Evolutionary conservation across 2,329 filamentous ascomycete species (phyloP).

Genomic region (Fusarium lateritium): DNA sequence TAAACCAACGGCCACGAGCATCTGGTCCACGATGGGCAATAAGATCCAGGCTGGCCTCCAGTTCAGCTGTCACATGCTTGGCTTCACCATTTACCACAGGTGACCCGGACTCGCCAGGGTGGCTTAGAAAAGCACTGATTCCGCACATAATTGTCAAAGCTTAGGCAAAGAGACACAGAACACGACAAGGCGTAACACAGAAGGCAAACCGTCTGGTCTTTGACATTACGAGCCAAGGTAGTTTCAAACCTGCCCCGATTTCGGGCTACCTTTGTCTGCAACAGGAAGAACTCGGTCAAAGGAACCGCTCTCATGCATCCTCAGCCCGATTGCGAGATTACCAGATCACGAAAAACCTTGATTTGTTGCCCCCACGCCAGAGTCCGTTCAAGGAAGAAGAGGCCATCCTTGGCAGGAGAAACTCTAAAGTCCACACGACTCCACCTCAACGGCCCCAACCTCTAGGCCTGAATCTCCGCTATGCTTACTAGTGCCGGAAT

Average conservation of each 20-base stretch:
- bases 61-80: neutral
- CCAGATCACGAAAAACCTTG: too few species aligned
- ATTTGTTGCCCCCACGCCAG: neutral
- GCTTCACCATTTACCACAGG: neutral
- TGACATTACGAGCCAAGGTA: neutral
- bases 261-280: neutral
- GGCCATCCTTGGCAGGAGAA: neutral
- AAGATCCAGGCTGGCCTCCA: slow-evolving; percentile 9
- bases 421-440: neutral
- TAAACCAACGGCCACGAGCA: slow-evolving; percentile 12
- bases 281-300: neutral
- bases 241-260: neutral
- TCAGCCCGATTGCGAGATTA: too few species aligned
- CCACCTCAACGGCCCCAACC: neutral
- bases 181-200: neutral
- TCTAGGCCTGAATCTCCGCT: neutral
- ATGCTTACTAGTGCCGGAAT: too few species aligned
- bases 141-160: slow-evolving; percentile 7
- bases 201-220: neutral
- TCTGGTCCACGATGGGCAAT: slow-evolving; percentile 13
- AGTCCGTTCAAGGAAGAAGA: neutral
- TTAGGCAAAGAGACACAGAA: neutral
- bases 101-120: slow-evolving; percentile 1
- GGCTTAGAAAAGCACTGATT: slow-evolving; percentile 13
- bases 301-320: neutral